A percentile compares a stretch with the other conserved stretches of the same genome.
Evolutionary conservation across 345 rosid species (phyloP).

Genomic region (Moricandia moricandioides): DNA sequence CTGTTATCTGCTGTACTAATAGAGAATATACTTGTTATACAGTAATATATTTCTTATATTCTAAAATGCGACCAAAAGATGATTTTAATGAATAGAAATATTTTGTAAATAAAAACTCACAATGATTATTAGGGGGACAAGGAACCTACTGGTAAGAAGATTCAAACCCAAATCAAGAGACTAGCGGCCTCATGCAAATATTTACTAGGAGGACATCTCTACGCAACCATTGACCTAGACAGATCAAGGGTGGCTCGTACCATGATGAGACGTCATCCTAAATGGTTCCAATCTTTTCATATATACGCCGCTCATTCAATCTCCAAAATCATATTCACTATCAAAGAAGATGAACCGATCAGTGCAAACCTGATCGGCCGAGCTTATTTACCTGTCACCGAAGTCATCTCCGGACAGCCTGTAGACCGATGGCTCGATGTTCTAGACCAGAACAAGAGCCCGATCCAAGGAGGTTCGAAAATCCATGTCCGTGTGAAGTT

Average conservation of each 20-base stretch:
- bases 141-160: slow-evolving; percentile 32
- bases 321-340: slow-evolving; percentile 53
- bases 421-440: slow-evolving; percentile 48
- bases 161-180: slow-evolving; percentile 43
- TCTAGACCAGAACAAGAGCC: slow-evolving; percentile 34
- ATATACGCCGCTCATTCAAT: slow-evolving; percentile 64
- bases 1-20: neutral
- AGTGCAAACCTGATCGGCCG: slow-evolving; percentile 68
- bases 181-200: slow-evolving; percentile 39
- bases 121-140: slow-evolving; percentile 26
- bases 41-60: neutral
- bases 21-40: neutral
- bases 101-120: neutral
- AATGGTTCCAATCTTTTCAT: slow-evolving; percentile 58
- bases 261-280: slow-evolving; percentile 32
- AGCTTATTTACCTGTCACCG: slow-evolving; percentile 63
- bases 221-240: slow-evolving; percentile 72
- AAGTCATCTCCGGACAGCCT: slow-evolving; percentile 39
- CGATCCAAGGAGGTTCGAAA: slow-evolving; percentile 46
- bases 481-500: slow-evolving; percentile 54
- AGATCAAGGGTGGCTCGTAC: slow-evolving; percentile 76
- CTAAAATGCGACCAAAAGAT: neutral
- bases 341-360: slow-evolving; percentile 53
- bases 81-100: neutral
- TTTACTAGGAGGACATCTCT: slow-evolving; percentile 44